phyloP scores from a whole-genome alignment of 441 rosid species.

The Brassica balearica region DNA sequence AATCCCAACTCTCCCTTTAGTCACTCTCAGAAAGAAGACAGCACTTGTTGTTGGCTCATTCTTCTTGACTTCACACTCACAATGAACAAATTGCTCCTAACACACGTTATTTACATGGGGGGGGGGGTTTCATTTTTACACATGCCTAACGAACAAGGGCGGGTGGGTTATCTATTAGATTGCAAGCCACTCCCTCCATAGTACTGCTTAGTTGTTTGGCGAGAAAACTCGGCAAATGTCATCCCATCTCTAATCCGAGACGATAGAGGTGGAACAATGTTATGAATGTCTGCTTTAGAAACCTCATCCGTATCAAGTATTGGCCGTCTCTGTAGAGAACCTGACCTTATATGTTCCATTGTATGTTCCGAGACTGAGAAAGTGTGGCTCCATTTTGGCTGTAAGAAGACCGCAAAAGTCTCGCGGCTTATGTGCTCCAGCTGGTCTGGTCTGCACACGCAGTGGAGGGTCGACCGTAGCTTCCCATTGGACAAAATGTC shows the following conservation, averaged over 20 bases:
- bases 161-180: constrained; percentile 50
- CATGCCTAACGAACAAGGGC: background rate
- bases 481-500: constrained; percentile 78
- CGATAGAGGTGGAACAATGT: constrained; percentile 69
- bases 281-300: constrained; percentile 47
- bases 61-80: constrained; percentile 32
- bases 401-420: constrained; percentile 84
- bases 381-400: constrained; percentile 83
- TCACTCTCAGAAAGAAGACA: constrained; percentile 18
- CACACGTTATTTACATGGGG: background rate
- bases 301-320: constrained; percentile 22
- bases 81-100: constrained; percentile 8
- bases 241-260: constrained; percentile 84
- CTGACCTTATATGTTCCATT: constrained; percentile 41
- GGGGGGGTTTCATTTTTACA: background rate
- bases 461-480: constrained; percentile 81
- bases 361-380: constrained; percentile 58
- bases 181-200: constrained; percentile 88
- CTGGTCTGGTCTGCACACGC: constrained; percentile 68
- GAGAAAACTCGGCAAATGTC: constrained; percentile 89
- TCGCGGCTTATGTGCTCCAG: constrained; percentile 71
- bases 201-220: constrained; percentile 83
- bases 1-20: constrained; percentile 35
- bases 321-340: constrained; percentile 30
- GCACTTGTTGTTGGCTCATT: constrained; percentile 23